Evolutionary conservation across 495 filamentous ascomycete genomes (phyloP).

Genomic region (Lentithecium fluviatile): DNA sequence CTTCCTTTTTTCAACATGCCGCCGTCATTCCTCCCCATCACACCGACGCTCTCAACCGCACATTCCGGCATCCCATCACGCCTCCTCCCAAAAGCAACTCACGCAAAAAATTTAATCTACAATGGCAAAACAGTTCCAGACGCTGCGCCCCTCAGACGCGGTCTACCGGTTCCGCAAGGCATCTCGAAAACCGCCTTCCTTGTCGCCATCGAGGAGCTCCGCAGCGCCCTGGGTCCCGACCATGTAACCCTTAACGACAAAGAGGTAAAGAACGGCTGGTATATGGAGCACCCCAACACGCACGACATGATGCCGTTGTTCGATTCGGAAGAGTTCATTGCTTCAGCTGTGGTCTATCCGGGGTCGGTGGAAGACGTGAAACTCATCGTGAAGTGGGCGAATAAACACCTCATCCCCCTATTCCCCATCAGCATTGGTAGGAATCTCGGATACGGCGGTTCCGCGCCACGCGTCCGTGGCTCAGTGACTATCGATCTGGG

Average conservation of each 20-base stretch:
- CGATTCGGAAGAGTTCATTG: slow-evolving; percentile 23
- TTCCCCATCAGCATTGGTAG: slow-evolving; percentile 21
- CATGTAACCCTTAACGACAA: slow-evolving; percentile 21
- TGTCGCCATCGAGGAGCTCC: slow-evolving; percentile 10
- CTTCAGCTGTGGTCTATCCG: slow-evolving; percentile 18
- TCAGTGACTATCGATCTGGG: slow-evolving; percentile 28
- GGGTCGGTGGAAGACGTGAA: slow-evolving; percentile 20
- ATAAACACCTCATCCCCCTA: slow-evolving; percentile 23
- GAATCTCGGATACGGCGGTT: slow-evolving; percentile 28
- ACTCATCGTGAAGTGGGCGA: slow-evolving; percentile 18
- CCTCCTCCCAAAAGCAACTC: slow-evolving; percentile 24
- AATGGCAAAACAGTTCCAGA: slow-evolving; percentile 19
- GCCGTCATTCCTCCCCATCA: background rate
- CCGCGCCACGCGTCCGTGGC: slow-evolving; percentile 25
- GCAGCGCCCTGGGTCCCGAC: background rate
- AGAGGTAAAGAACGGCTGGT: slow-evolving; percentile 28
- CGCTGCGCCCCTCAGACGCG: background rate
- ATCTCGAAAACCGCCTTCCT: slow-evolving; percentile 17
- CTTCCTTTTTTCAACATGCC: background rate
- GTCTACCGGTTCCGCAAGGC: slow-evolving; percentile 23
- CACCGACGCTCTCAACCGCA: slow-evolving; percentile 11
- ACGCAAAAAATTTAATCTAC: slow-evolving; percentile 25
- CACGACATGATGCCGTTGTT: slow-evolving; percentile 31
- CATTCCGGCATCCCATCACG: slow-evolving; percentile 22
- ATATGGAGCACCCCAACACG: slow-evolving; percentile 33